These are phyloP conservation scores for Pichia cactophila DNA, from an alignment of 1,139 yeast species.

Conservation along the genomic window DNA sequence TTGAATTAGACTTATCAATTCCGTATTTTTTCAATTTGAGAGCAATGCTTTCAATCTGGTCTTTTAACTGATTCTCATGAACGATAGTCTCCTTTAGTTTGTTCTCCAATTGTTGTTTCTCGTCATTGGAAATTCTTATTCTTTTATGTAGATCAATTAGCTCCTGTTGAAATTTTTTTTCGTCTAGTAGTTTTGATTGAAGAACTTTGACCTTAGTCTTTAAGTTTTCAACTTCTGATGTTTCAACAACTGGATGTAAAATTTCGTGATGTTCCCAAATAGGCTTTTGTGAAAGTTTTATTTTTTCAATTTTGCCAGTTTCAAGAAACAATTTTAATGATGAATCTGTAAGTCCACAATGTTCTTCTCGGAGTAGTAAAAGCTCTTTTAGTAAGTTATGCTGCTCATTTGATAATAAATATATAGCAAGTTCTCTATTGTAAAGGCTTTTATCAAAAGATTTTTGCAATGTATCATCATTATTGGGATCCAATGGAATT, in stretches of 20 bases:
- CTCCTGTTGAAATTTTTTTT: conserved; percentile 4
- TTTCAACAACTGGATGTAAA: not conserved
- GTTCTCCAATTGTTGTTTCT: not conserved
- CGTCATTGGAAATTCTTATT: not conserved
- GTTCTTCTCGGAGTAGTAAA: not conserved
- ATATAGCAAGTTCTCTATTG: conserved; percentile 6
- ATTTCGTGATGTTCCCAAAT: conserved; percentile 1
- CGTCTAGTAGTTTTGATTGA: conserved; percentile 10
- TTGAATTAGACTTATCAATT: not conserved
- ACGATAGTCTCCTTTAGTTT: not conserved
- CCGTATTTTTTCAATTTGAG: conserved; percentile 6
- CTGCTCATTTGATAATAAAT: not conserved
- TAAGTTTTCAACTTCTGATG: not conserved
- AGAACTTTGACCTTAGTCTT: conserved; percentile 7
- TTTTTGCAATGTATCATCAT: not conserved
- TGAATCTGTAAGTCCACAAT: not conserved
- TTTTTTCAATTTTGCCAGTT: not conserved
- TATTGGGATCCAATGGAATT: not conserved
- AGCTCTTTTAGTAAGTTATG: not conserved
- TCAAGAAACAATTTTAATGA: not conserved
- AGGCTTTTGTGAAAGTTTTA: not conserved
- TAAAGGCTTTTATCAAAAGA: conserved; percentile 1
- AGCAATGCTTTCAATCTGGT: not conserved
- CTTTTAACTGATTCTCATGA: not conserved
- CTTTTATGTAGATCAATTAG: conserved; percentile 1